phyloP scores from a whole-genome alignment of 352 stramenopile species.

The Peronospora farinosa region DNA sequence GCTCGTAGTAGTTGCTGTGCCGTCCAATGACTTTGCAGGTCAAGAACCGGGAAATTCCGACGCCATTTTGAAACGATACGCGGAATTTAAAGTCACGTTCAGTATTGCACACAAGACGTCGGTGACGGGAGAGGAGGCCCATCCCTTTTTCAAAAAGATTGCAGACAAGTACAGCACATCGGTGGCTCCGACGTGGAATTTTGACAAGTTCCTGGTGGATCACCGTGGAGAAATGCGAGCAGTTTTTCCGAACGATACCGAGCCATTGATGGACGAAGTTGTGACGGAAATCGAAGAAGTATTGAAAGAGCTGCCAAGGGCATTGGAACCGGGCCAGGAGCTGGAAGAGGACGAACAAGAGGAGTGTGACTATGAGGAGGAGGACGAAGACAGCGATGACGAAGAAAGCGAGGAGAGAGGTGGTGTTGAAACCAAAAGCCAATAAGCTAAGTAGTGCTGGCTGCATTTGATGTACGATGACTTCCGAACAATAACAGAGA shows the following conservation, averaged over 20 bases:
- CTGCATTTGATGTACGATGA: background rate
- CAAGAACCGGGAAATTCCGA: slow-evolving; percentile 41
- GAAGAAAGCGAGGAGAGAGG: slow-evolving; percentile 3
- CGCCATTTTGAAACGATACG: slow-evolving; percentile 46
- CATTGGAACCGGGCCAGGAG: slow-evolving; percentile 12
- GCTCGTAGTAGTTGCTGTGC: slow-evolving; percentile 54
- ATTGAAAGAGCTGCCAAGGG: slow-evolving; percentile 37
- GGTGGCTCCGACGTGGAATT: slow-evolving; percentile 70
- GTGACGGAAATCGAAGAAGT: slow-evolving; percentile 60
- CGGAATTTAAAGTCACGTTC: slow-evolving; percentile 44
- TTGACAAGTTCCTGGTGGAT: slow-evolving; percentile 79
- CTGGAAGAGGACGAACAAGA: slow-evolving; percentile 19
- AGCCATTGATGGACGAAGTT: slow-evolving; percentile 53
- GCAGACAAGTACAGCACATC: slow-evolving; percentile 58
- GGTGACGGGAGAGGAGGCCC: slow-evolving; percentile 42
- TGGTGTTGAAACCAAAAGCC: slow-evolving; percentile 1
- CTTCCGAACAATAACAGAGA: too few relatives aligned
- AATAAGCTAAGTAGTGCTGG: slow-evolving; percentile 3
- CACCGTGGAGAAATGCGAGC: slow-evolving; percentile 49
- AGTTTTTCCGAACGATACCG: slow-evolving; percentile 69
- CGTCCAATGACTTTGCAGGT: slow-evolving; percentile 61
- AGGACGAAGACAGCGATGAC: slow-evolving; percentile 15
- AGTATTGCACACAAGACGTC: slow-evolving; percentile 41
- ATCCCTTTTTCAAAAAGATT: slow-evolving; percentile 61
- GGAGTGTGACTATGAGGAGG: slow-evolving; percentile 1